Base-by-base conservation (phyloP, 305 asterid species). In the Fraxinus velutina region DNA sequence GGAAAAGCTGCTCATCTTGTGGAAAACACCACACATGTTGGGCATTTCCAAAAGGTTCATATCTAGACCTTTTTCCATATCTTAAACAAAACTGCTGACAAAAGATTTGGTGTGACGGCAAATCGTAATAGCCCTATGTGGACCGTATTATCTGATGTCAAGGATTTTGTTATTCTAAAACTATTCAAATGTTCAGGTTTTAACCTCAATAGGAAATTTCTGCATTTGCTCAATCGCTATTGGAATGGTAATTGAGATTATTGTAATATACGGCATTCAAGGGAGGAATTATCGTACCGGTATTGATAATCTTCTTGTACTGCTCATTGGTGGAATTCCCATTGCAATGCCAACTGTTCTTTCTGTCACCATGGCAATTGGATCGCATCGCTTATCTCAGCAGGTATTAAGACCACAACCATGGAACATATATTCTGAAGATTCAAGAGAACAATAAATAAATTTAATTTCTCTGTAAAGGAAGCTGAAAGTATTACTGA, bases 291-390 rank as follows among this genome's bases (percentile, higher is more conserved):
- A 86, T 70, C 83, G 88, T 17, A 84, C 86, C 44, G 90, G 87
- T 13, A 84, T 91, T 10, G 91, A 86, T 81, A 89, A 89, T 83
- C 92, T 91, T 78, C 92, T 90, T 62, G 94, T 89, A 70, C 85
- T 90, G 66, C 88, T 90, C 74, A 90, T 90, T 60, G 92, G 91
- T 24, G 94, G 94, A 4, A 89, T 90, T 60, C 92, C 94, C 73
- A 91, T 91, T 82, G 92, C 94, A 33, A 91, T 88, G 94, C 94
- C 94, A 17, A 91, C 94, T 12, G 94, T 91, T 79, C 90, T 91
- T 68, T 89, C 94, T 6, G 94, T 91, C 36, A 91, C 92, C 34
- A 88, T 91, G 92, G 94, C 91, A 22, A 88, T 91, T 70, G 94
- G 94, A 79, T 91, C 94, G 10, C 92, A 88, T 84, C 91, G 92